Evolutionary conservation across 768 basidiomycete species (phyloP).

Genomic region (Pleurotus djamor): DNA sequence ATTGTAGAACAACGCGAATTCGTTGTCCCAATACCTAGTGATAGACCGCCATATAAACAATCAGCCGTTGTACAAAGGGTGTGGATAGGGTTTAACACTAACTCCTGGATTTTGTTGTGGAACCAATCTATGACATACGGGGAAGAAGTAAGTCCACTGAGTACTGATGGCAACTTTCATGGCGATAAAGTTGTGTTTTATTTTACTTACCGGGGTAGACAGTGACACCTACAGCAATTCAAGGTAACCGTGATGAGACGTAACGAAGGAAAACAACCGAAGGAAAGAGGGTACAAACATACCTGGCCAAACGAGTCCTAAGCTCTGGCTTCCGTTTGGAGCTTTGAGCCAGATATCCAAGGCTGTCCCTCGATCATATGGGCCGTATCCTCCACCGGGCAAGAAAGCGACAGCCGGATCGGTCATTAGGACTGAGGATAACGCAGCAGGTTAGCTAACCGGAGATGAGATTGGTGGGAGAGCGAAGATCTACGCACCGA

Average conservation of each 20-base stretch:
- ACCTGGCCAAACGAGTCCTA: slow-evolving; percentile 69
- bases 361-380: slow-evolving; percentile 53
- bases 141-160: neutral
- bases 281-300: slow-evolving; percentile 11
- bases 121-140: slow-evolving; percentile 53
- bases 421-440: slow-evolving; percentile 60
- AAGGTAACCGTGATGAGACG: neutral
- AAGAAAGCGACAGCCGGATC: slow-evolving; percentile 65
- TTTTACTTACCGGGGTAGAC: slow-evolving; percentile 45
- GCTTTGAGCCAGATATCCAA: slow-evolving; percentile 62
- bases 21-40: slow-evolving; percentile 58
- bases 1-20: slow-evolving; percentile 56
- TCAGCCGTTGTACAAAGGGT: neutral
- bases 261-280: neutral
- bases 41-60: neutral
- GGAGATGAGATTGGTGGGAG: neutral
- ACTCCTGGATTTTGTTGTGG: slow-evolving; percentile 49
- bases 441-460: neutral
- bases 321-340: slow-evolving; percentile 52
- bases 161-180: neutral
- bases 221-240: slow-evolving; percentile 39
- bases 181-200: neutral
- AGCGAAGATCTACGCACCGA: slow-evolving; percentile 30
- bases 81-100: slow-evolving; percentile 12
- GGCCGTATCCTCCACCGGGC: slow-evolving; percentile 42